These are phyloP conservation scores for Podaxis pistillaris DNA, from an alignment of 768 basidiomycete species.

Conservation along the genomic window DNA sequence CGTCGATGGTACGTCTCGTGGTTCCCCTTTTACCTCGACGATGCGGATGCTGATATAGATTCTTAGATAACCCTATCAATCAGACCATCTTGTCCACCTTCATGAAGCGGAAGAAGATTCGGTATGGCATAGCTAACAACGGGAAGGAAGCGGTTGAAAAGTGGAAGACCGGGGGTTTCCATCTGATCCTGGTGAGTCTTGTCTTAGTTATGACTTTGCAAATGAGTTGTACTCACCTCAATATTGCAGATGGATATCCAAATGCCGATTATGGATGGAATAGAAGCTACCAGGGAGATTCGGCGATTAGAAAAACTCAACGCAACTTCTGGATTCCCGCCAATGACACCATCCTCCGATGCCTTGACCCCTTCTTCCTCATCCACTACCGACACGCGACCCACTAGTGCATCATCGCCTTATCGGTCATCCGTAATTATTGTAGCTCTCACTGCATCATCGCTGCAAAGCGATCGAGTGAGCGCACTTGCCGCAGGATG, in stretches of 20 bases:
- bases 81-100: slow-evolving; percentile 97
- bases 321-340: slow-evolving; percentile 64
- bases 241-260: slow-evolving; percentile 94
- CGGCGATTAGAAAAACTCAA: slow-evolving; percentile 75
- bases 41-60: slow-evolving; percentile 15
- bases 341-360: slow-evolving; percentile 66
- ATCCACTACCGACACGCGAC: slow-evolving; percentile 38
- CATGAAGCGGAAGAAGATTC: slow-evolving; percentile 94
- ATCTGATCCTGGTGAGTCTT: slow-evolving; percentile 84
- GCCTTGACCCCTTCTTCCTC: slow-evolving; percentile 29
- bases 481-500: slow-evolving; percentile 97
- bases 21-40: neutral
- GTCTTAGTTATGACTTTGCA: neutral
- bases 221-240: slow-evolving; percentile 17
- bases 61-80: slow-evolving; percentile 94
- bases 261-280: slow-evolving; percentile 99
- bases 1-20: slow-evolving; percentile 77
- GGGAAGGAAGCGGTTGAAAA: slow-evolving; percentile 95
- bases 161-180: slow-evolving; percentile 90
- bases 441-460: slow-evolving; percentile 97
- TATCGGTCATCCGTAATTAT: slow-evolving; percentile 96
- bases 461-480: slow-evolving; percentile 92
- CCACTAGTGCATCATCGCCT: slow-evolving; percentile 49
- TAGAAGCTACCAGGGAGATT: slow-evolving; percentile 95
- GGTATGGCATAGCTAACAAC: slow-evolving; percentile 91